Conservation (phyloP, 140 eudicot genomes). For the Anethum foeniculum region DNA sequence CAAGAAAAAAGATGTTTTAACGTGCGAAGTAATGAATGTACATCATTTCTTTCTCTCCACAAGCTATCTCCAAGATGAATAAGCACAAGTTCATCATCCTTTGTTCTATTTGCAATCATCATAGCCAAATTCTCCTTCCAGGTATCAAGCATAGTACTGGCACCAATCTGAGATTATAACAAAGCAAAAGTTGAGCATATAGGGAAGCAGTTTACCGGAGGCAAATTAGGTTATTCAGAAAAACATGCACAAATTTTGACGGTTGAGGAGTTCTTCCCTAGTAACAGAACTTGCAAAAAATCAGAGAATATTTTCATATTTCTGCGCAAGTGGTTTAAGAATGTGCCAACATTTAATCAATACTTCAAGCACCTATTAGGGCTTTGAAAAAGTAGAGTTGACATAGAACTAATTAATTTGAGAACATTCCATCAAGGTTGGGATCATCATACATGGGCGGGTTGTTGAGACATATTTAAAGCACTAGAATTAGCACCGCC, state of each 20-base stretch:
- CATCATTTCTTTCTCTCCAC: conserved; percentile 88
- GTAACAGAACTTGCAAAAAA: background rate
- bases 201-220: background rate
- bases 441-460: conserved; percentile 49
- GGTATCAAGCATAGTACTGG: conserved; percentile 65
- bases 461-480: conserved; percentile 40
- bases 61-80: conserved; percentile 91
- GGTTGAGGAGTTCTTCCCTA: background rate
- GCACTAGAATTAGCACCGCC: conserved; percentile 29
- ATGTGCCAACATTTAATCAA: background rate
- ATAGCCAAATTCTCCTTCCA: conserved; percentile 98
- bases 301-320: background rate
- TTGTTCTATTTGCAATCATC: conserved; percentile 86
- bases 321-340: background rate
- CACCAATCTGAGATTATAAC: conserved; percentile 43
- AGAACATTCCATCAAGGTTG: background rate
- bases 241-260: background rate
- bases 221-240: background rate
- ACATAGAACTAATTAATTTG: background rate
- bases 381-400: background rate
- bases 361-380: background rate
- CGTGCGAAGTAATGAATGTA: conserved; percentile 27
- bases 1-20: background rate
- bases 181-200: conserved; percentile 6
- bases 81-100: conserved; percentile 91